These are phyloP conservation scores for Penicillium simplicissimum DNA, from an alignment of 495 filamentous ascomycete species.

Conservation along the genomic window DNA sequence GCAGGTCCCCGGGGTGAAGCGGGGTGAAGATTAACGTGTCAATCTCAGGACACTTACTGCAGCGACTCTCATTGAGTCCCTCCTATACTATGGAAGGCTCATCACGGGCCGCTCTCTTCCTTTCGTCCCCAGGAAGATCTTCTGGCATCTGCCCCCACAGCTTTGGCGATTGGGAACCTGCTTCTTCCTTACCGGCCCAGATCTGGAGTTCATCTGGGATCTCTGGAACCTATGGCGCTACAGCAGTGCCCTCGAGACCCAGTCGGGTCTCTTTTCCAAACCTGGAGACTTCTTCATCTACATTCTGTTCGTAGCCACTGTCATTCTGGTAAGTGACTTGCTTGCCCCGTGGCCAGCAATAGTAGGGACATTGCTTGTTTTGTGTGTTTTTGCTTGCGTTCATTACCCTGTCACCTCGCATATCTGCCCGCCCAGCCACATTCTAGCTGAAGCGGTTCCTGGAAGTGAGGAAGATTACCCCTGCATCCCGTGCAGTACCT, in stretches of 20 bases:
- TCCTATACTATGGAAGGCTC: slow-evolving; percentile 61
- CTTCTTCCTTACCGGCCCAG: slow-evolving; percentile 69
- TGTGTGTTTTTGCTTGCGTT: slow-evolving; percentile 21
- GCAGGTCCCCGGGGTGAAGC: slow-evolving; percentile 1
- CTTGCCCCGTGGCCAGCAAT: slow-evolving; percentile 5
- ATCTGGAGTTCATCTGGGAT: slow-evolving; percentile 72
- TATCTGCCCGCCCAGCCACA: slow-evolving; percentile 92
- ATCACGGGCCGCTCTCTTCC: slow-evolving; percentile 54
- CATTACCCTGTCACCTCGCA: slow-evolving; percentile 61
- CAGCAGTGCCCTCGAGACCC: slow-evolving; percentile 60
- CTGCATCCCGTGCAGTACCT: slow-evolving; percentile 66
- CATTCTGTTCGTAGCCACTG: slow-evolving; percentile 57
- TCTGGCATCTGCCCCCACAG: slow-evolving; percentile 62
- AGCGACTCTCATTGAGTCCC: slow-evolving; percentile 62
- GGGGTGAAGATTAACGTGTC: slow-evolving; percentile 20
- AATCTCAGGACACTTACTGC: slow-evolving; percentile 67
- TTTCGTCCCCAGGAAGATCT: slow-evolving; percentile 57
- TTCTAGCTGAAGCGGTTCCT: slow-evolving; percentile 93
- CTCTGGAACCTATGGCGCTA: slow-evolving; percentile 78
- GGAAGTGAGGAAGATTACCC: slow-evolving; percentile 96
- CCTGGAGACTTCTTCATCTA: slow-evolving; percentile 73
- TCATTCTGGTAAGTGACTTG: slow-evolving; percentile 62
- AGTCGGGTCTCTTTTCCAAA: slow-evolving; percentile 57
- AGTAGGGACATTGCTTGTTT: slow-evolving; percentile 19
- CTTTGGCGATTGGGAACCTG: slow-evolving; percentile 67